Base-by-base conservation (phyloP, 805 yeast genomes). In the Hyphopichia homilentoma region DNA sequence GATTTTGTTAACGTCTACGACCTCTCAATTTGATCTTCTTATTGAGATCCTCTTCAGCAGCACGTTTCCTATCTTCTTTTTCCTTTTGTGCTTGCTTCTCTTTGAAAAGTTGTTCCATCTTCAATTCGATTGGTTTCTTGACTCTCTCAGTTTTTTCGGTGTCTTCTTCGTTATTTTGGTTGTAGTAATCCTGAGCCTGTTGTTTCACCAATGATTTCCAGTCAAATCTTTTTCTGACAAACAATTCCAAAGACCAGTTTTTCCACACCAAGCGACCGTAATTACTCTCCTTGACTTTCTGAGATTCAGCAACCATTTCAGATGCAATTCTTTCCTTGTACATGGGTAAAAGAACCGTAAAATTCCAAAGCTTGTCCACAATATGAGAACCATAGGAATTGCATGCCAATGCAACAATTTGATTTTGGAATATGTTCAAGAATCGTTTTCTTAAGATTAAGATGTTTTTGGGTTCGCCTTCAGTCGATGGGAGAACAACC, bases 201-300 rank as follows among this genome's bases (percentile, higher is more conserved):
- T 57, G 55, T 37, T 77, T 84, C 12, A 81, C 68, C 23, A 74
- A 43, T 11, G 69, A 43, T 58, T 83, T 85, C 97, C 97, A 90
- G 50, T 88, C 96, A 49, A 68, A 75, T 54, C 80, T 75, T 58
- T 80, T 79, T 52, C 94, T 71, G 7, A 65, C 52, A 48, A 78
- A 90, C 46, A 80, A 60, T 54, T 93, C 97, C 81, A 90, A 73
- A 19, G 74, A 63, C 97, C 97, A 93, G 56, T 90, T 90, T 54
- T 82, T 85, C 97, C 97, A 93, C 2, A 93, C 97, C 47, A 79
- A 72, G 52, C 81, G 77, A 21, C 98, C 98, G 50, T 90, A 93
- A 8, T 68, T 74, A 51, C 95, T 84, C 39, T 81, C 86, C 62
- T 93, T 88, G 27, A 93, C 83, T 39, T 71, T 68, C 23, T 76